Evolutionary conservation across 75 land plant species (phyloP).

Genomic region (Selaginella tamariscina): DNA sequence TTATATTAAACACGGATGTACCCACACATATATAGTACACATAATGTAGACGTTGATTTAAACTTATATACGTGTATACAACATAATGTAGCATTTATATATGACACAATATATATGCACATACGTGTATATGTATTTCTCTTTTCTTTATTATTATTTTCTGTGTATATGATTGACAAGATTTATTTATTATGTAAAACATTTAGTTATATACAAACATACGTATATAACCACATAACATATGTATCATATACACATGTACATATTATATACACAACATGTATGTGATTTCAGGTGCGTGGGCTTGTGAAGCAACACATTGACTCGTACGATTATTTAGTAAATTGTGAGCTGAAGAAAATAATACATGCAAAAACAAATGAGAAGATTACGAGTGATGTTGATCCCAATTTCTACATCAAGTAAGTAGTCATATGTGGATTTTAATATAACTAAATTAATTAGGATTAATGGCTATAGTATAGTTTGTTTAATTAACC

Average conservation of each 20-base stretch:
- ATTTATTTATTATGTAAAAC: background rate
- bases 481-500: too few species aligned
- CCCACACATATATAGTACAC: background rate
- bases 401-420: conserved; percentile 47
- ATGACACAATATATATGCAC: too few species aligned
- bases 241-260: background rate
- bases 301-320: conserved; percentile 92
- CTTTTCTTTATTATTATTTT: background rate
- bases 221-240: background rate
- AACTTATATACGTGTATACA: background rate
- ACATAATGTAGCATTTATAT: too few species aligned
- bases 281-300: conserved; percentile 44
- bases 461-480: too few species aligned
- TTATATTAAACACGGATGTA: background rate
- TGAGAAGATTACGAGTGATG: conserved; percentile 39
- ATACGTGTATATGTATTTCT: background rate
- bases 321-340: conserved; percentile 89
- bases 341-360: conserved; percentile 73
- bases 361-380: conserved; percentile 70
- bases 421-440: too few species aligned
- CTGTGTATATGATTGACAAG: background rate
- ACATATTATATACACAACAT: background rate
- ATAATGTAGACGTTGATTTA: background rate
- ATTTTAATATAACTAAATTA: too few species aligned
- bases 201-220: background rate